Base-by-base conservation (phyloP, 352 stramenopile genomes). In the Thalassiosira allenii region DNA sequence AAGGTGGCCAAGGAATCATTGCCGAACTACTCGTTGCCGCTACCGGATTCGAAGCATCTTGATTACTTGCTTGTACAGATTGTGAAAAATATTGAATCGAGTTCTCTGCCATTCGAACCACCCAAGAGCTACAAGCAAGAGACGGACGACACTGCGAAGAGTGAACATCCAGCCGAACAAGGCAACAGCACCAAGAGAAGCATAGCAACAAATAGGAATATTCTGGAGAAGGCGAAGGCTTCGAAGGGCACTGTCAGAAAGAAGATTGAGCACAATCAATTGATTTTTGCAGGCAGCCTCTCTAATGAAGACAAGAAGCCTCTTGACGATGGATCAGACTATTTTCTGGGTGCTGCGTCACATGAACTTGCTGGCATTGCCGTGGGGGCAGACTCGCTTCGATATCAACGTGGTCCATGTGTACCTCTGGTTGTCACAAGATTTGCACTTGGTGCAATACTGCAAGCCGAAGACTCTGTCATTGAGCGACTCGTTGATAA, bases 341-440 rank as follows among this genome's bases (percentile, higher is more conserved):
- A 89, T 72, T 86, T 86, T 62, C 71, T 88, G 51, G 90, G 88
- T 61, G 81, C 88, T 29, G 90, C 88, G n/a, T 92, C 79, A 43
- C 47, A 52, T 40, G 82, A 93, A 30, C 75, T 94, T 68, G 67
- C 73, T 9, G 82, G 84, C 29, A 77, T 94, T 82, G 84, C 90
- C 11, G 80, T 89, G 72, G 90, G 88, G 25, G 86, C 86, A 34
- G 89, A 94, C 69, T 86, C 87, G 56, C 86, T 88, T 37, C 75
- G 90, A 52, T 94, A 92, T 70, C 76, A 92, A 54, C 69, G 90
- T 34, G 87, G 79, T 37, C 70, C 89, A 56, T 82, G 75, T 57
- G 90, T 94, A 33, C 90, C 90, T 25, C 83, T 94, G 66, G 88
- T 92, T 71, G 47, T 94, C 0, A 92, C 87, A 34, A 84, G 86